Evolutionary conservation across 345 rosid genomes (phyloP), one percentile per base, ranked within the genome.

Genomic region (Rhodomyrtus tomentosa): DNA sequence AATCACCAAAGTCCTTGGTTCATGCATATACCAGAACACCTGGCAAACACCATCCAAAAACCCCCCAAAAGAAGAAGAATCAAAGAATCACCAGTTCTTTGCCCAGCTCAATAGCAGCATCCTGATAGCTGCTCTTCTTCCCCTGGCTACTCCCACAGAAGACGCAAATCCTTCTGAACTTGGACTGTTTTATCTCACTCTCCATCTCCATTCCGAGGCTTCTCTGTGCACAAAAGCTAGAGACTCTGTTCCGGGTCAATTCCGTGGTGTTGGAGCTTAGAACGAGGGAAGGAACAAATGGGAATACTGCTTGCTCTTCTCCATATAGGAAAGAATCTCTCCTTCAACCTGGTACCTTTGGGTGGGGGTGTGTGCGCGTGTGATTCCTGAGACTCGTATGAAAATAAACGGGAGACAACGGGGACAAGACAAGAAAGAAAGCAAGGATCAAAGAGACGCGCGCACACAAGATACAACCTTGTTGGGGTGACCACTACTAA

Each of bases 71-170:
- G 20, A 50, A 48, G 38, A 50, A 68, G 52, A 81, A 82, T 22
- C 29, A 50, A 48, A 48, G 72, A 58, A 80, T 83, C 90, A 95
- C 98, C 95, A 95, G 91, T 89, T 95, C 98, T 52, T 90, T 91
- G 86, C 93, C 98, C 84, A 95, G 96, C 87, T 93, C 95, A 88
- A 92, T 89, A 84, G 98, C 98, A 89, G 98, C 95, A 90, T 92
- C 98, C 88, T 95, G 98, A 87, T 95, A 95, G 88, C 96, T 95
- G 82, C 90, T 93, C 87, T 93, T 95, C 90, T 92, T 95, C 83
- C 98, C 98, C 81, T 93, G 95, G 89, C 96, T 95, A 81, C 96
- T 95, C 84, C 98, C 96, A 86, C 98, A 95, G 85, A 95, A 95
- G 82, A 95, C 98, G 89, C 98, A 95, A 86, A 95, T 91, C 90